A percentile compares a stretch with the other conserved stretches of the same genome.
Evolutionary conservation across 2,329 filamentous ascomycete species (phyloP).

Genomic region (Phialophora expanda): DNA sequence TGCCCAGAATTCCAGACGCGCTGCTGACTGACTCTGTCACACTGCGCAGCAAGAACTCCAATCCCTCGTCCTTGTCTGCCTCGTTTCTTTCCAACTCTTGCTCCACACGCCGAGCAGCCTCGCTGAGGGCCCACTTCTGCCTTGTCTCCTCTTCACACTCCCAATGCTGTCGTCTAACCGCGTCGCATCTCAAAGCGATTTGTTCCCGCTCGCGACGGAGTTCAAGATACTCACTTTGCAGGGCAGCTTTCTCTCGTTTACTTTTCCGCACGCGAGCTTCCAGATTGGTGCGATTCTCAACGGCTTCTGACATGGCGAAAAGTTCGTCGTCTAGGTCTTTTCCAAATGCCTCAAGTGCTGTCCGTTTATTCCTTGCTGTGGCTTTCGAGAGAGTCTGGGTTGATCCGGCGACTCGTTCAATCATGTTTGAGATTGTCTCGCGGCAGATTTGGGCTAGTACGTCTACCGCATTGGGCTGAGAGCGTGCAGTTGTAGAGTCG

Average conservation of each 20-base stretch:
- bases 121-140: slow-evolving; percentile 36
- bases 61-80: slow-evolving; percentile 41
- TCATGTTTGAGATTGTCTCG: slow-evolving; percentile 54
- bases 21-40: slow-evolving; percentile 51
- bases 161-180: slow-evolving; percentile 50
- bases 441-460: slow-evolving; percentile 58
- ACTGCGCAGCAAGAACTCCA: slow-evolving; percentile 52
- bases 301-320: slow-evolving; percentile 58
- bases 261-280: slow-evolving; percentile 53
- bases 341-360: slow-evolving; percentile 56
- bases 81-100: slow-evolving; percentile 49
- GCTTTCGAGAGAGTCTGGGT: slow-evolving; percentile 10
- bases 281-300: slow-evolving; percentile 57
- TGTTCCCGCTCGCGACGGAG: slow-evolving; percentile 57
- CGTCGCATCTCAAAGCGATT: slow-evolving; percentile 57
- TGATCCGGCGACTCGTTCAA: slow-evolving; percentile 49
- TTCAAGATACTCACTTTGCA: slow-evolving; percentile 55
- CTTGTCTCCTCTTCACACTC: slow-evolving; percentile 47
- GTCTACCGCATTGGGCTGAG: slow-evolving; percentile 58
- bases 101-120: slow-evolving; percentile 49
- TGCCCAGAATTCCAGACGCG: slow-evolving; percentile 47
- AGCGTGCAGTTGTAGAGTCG: slow-evolving; percentile 43
- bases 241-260: slow-evolving; percentile 52
- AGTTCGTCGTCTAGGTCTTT: slow-evolving; percentile 56
- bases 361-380: slow-evolving; percentile 51